Conservation (phyloP, 495 filamentous ascomycete genomes). For the Usnea hakonensis region DNA sequence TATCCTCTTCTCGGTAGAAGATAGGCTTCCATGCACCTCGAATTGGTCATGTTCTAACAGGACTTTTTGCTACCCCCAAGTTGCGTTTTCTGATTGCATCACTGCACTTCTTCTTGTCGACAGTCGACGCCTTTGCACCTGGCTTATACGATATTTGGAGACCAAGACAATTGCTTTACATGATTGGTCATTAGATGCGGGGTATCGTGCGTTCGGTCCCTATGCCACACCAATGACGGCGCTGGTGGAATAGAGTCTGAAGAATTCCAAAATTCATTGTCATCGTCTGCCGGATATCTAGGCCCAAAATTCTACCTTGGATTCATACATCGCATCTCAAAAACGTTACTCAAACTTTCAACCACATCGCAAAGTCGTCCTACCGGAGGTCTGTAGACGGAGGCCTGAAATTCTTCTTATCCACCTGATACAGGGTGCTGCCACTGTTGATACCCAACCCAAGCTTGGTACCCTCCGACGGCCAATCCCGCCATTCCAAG, state of each 20-base stretch:
- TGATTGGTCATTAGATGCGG: no score
- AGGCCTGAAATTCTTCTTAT: background rate
- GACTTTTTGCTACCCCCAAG: no score
- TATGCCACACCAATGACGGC: no score
- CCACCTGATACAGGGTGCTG: conserved; percentile 16
- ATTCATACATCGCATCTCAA: background rate
- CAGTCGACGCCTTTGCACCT: no score
- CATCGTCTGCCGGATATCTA: background rate
- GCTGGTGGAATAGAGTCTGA: background rate
- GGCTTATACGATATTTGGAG: no score
- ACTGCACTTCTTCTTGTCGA: no score
- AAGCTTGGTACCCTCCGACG: conserved; percentile 21
- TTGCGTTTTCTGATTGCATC: no score
- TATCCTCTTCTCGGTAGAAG: background rate
- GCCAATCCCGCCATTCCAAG: conserved; percentile 22
- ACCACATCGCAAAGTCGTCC: background rate
- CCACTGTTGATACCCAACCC: conserved; percentile 24
- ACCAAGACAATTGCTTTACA: no score
- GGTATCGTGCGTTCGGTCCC: no score
- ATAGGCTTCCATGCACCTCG: background rate
- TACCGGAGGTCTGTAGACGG: background rate
- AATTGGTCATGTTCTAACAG: no score
- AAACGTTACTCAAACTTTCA: background rate
- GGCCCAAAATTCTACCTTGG: background rate
- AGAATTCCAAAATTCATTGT: no score